phyloP scores from a whole-genome alignment of 805 yeast genomes.

The Wickerhamiella sorbophila region DNA sequence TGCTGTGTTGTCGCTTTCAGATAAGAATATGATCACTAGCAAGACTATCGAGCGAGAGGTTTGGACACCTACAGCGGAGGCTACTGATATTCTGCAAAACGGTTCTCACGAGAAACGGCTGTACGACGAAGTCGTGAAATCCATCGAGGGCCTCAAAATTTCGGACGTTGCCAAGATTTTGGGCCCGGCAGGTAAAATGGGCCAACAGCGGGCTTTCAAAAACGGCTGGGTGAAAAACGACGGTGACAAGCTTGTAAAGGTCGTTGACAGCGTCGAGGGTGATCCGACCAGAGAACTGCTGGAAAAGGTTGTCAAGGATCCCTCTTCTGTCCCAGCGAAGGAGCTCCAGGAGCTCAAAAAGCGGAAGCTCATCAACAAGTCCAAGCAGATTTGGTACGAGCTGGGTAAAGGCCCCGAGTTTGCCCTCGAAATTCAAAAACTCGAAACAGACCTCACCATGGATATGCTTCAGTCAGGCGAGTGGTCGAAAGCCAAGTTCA shows the following conservation, averaged over 20 bases:
- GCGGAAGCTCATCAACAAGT: constrained; percentile 66
- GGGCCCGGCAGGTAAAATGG: constrained; percentile 77
- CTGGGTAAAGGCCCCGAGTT: constrained; percentile 76
- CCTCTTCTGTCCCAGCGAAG: constrained; percentile 50
- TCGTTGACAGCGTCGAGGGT: constrained; percentile 42
- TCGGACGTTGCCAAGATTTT: constrained; percentile 48
- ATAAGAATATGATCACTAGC: constrained; percentile 67
- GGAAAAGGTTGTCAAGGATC: constrained; percentile 36
- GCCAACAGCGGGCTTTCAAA: constrained; percentile 95
- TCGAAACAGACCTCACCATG: constrained; percentile 86
- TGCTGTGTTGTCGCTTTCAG: constrained; percentile 74
- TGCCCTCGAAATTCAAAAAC: constrained; percentile 59
- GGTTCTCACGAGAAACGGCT: constrained; percentile 90
- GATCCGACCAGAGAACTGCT: constrained; percentile 50
- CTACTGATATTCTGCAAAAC: constrained; percentile 53
- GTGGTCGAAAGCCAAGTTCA: constrained; percentile 76
- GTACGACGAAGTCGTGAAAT: constrained; percentile 54
- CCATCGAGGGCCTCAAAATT: constrained; percentile 69
- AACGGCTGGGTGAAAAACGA: constrained; percentile 91
- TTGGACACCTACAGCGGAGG: constrained; percentile 71
- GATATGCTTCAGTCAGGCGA: constrained; percentile 78
- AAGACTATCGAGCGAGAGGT: constrained; percentile 57
- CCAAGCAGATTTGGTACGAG: constrained; percentile 60
- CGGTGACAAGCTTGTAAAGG: constrained; percentile 60
- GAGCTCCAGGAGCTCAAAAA: constrained; percentile 78